Conservation (phyloP, 2,329 filamentous ascomycete genomes). For the Tolypocladium sp. region DNA sequence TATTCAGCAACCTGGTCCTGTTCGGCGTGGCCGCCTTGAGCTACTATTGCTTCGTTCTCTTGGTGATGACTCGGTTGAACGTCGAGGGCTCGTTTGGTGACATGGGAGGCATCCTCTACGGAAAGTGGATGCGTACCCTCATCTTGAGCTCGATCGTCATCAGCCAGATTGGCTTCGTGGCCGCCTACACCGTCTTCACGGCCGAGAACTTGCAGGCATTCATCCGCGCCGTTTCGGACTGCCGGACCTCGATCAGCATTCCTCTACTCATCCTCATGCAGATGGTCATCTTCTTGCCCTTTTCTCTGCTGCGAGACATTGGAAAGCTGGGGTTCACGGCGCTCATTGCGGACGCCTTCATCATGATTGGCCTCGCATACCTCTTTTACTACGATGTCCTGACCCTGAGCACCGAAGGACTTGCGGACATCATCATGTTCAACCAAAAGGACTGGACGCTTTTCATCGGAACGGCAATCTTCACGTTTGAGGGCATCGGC, state of each 20-base stretch:
- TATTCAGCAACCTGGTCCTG: constrained; percentile 91
- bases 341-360: constrained; percentile 87
- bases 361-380: constrained; percentile 83
- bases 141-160: constrained; percentile 90
- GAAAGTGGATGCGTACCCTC: constrained; percentile 76
- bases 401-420: constrained; percentile 66
- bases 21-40: constrained; percentile 76
- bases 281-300: constrained; percentile 87
- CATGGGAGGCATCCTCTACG: constrained; percentile 87
- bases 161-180: constrained; percentile 90
- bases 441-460: constrained; percentile 90
- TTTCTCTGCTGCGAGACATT: constrained; percentile 91
- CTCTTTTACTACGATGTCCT: constrained; percentile 92
- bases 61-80: constrained; percentile 77
- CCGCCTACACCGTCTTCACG: constrained; percentile 94
- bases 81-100: constrained; percentile 96
- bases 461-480: constrained; percentile 97
- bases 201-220: constrained; percentile 94
- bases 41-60: constrained; percentile 94
- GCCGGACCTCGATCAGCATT: constrained; percentile 76
- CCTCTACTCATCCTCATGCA: constrained; percentile 89
- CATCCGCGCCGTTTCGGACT: constrained; percentile 82
- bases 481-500: constrained; percentile 96
- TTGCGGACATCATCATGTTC: constrained; percentile 83
- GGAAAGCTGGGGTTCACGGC: constrained; percentile 95